Conservation (phyloP, 805 yeast genomes). For the Lachancea mirantina region DNA sequence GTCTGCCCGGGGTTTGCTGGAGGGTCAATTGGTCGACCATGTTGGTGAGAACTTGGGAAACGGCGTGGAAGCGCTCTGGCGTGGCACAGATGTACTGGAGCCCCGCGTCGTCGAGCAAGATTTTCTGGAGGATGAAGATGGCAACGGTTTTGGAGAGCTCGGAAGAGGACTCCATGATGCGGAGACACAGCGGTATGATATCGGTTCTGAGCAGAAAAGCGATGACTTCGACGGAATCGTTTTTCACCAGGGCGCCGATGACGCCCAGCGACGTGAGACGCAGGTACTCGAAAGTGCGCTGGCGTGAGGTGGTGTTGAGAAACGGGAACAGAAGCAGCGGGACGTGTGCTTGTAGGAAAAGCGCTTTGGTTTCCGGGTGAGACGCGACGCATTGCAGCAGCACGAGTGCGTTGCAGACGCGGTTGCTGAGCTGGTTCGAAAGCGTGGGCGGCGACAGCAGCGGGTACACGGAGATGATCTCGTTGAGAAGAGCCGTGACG, state of each 20-base stretch:
- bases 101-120: constrained; percentile 86
- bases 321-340: constrained; percentile 92
- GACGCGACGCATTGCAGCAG: constrained; percentile 95
- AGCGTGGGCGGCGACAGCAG: constrained; percentile 78
- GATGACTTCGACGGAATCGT: constrained; percentile 92
- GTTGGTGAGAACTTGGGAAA: constrained; percentile 72
- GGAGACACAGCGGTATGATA: constrained; percentile 87
- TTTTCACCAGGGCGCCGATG: constrained; percentile 92
- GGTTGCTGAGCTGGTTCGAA: constrained; percentile 77
- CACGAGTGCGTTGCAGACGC: constrained; percentile 94
- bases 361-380: constrained; percentile 80
- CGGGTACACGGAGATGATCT: constrained; percentile 86
- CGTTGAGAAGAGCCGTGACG: constrained; percentile 85
- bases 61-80: constrained; percentile 89
- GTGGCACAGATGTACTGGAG: constrained; percentile 90
- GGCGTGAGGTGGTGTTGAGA: constrained; percentile 83
- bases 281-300: constrained; percentile 88
- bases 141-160: constrained; percentile 95
- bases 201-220: constrained; percentile 90
- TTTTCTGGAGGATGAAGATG: constrained; percentile 89
- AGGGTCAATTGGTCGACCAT: constrained; percentile 84
- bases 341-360: constrained; percentile 82
- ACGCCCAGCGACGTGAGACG: constrained; percentile 92
- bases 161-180: constrained; percentile 92
- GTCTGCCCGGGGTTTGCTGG: constrained; percentile 65